Percentiles rank a stretch among this genome's conserved stretches.
phyloP scores from a whole-genome alignment of 1,139 yeast species.

The Petasospora fabianii region DNA sequence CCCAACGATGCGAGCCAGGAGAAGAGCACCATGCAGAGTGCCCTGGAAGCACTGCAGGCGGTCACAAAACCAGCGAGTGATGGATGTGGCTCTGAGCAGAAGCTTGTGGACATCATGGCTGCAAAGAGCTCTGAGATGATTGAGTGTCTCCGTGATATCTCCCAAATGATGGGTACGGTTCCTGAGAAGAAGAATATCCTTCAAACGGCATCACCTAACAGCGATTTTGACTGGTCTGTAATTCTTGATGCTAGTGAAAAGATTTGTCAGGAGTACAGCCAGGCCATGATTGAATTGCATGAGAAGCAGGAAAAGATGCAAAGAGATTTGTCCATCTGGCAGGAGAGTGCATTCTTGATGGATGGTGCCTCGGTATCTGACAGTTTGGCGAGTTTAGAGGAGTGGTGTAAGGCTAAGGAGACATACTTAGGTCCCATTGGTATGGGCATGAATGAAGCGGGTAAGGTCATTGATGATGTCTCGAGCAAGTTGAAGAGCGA shows the following conservation, averaged over 20 bases:
- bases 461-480: conserved; percentile 25
- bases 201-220: neutral
- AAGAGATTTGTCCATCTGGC: conserved; percentile 27
- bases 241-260: conserved; percentile 23
- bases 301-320: conserved; percentile 25
- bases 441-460: conserved; percentile 24
- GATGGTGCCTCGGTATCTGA: conserved; percentile 29
- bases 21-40: no score
- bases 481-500: conserved; percentile 16
- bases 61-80: no score
- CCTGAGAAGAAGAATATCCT: neutral
- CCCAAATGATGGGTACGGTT: neutral
- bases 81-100: neutral
- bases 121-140: conserved; percentile 4
- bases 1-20: no score
- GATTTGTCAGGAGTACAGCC: conserved; percentile 25
- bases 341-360: conserved; percentile 26
- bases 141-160: conserved; percentile 6
- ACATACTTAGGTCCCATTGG: conserved; percentile 20
- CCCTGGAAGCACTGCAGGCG: no score
- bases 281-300: conserved; percentile 20
- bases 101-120: conserved; percentile 2
- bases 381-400: conserved; percentile 24
- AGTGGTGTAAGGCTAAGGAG: conserved; percentile 28
- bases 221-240: conserved; percentile 24